Conservation (phyloP, 306 rosid genomes). For the Hippophae tibetana region DNA sequence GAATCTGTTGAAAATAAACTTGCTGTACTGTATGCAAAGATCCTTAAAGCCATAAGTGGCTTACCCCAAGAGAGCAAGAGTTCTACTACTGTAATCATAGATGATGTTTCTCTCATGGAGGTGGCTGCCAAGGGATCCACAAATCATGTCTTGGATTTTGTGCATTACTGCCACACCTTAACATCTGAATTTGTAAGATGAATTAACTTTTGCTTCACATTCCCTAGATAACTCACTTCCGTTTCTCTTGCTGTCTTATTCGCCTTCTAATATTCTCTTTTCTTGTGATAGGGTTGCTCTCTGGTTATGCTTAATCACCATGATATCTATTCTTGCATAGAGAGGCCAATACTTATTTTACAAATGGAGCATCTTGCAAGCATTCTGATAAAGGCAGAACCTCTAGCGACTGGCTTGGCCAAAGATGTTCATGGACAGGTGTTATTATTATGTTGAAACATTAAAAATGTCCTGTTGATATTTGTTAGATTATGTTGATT, state of each 20-base stretch:
- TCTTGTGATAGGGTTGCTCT: conserved; percentile 56
- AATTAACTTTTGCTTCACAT: conserved; percentile 3
- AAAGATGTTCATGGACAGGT: conserved; percentile 99
- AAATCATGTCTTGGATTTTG: conserved; percentile 68
- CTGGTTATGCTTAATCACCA: conserved; percentile 63
- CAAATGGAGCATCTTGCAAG: conserved; percentile 83
- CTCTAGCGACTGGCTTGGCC: conserved; percentile 89
- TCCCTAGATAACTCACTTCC: not conserved
- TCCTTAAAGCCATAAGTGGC: conserved; percentile 37
- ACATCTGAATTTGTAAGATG: conserved; percentile 65
- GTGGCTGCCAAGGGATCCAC: conserved; percentile 73
- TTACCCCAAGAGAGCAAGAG: conserved; percentile 40
- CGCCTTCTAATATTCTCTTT: conserved; percentile 7
- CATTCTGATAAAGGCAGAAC: conserved; percentile 63
- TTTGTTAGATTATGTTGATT: not conserved
- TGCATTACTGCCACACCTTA: conserved; percentile 75
- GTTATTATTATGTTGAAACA: conserved; percentile 9
- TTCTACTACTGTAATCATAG: conserved; percentile 51
- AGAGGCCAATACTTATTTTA: conserved; percentile 48
- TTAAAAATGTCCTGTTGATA: conserved; percentile 2
- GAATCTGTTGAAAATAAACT: conserved; percentile 35
- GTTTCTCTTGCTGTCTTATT: conserved; percentile 10
- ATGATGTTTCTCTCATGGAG: conserved; percentile 73
- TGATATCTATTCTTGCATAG: conserved; percentile 57
- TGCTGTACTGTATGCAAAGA: conserved; percentile 54